These are phyloP conservation scores for Calophaca sinica DNA, from an alignment of 306 rosid genomes.

Conservation along the genomic window DNA sequence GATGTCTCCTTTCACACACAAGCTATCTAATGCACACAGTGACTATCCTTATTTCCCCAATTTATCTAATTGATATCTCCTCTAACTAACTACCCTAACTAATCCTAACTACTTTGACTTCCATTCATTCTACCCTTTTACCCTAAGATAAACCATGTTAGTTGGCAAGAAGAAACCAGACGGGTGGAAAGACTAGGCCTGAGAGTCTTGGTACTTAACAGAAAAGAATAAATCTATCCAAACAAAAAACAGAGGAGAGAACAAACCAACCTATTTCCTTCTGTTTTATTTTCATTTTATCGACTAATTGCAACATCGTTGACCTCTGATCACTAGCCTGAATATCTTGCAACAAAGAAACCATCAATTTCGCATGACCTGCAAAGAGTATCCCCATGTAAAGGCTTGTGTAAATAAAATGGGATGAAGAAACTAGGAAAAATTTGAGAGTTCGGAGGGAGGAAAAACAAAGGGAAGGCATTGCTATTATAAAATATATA, in stretches of 20 bases:
- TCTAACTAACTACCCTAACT: too few relatives aligned
- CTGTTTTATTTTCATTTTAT: conserved; percentile 78
- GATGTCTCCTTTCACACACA: too few relatives aligned
- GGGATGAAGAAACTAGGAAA: conserved; percentile 22
- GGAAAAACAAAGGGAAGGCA: conserved; percentile 26
- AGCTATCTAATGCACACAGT: too few relatives aligned
- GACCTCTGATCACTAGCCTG: conserved; percentile 77
- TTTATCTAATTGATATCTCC: too few relatives aligned
- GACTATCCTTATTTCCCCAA: too few relatives aligned
- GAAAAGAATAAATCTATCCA: conserved; percentile 17
- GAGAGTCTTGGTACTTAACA: conserved; percentile 20
- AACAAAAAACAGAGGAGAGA: conserved; percentile 1
- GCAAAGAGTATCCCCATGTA: conserved; percentile 50
- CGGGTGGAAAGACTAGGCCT: conserved; percentile 22
- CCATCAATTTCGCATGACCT: conserved; percentile 78
- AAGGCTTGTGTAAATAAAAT: conserved; percentile 37
- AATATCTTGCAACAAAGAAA: conserved; percentile 80
- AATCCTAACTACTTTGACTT: too few relatives aligned
- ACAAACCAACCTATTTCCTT: conserved; percentile 73
- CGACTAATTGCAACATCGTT: conserved; percentile 88
- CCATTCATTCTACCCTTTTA: background rate
- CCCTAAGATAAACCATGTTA: background rate
- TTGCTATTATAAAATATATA: conserved; percentile 13
- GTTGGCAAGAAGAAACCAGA: conserved; percentile 13
- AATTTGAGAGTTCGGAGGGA: conserved; percentile 19